phyloP scores from a whole-genome alignment of 2,329 filamentous ascomycete species.

The Didymella pomorum region DNA sequence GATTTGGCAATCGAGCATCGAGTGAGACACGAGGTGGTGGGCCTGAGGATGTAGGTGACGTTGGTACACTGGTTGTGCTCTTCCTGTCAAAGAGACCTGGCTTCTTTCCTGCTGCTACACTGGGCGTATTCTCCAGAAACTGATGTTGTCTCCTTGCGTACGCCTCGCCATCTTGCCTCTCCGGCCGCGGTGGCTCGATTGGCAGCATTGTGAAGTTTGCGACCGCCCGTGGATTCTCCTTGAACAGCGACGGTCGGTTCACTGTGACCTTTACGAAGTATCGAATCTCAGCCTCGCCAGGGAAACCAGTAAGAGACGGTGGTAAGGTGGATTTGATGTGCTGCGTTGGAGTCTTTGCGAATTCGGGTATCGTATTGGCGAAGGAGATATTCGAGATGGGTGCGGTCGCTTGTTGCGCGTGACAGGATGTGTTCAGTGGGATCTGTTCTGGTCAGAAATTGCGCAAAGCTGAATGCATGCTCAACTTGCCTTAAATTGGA shows the following conservation, averaged over 20 bases:
- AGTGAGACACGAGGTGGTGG: constrained; percentile 68
- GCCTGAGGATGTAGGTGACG: constrained; percentile 30
- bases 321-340: constrained; percentile 90
- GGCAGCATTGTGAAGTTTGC: constrained; percentile 81
- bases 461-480: not conserved
- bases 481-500: constrained; percentile 75
- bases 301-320: constrained; percentile 86
- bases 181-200: constrained; percentile 83
- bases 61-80: constrained; percentile 35
- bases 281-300: constrained; percentile 84
- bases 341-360: constrained; percentile 56
- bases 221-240: constrained; percentile 79
- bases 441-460: constrained; percentile 43
- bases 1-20: constrained; percentile 86
- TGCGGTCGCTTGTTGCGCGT: constrained; percentile 40
- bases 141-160: constrained; percentile 79
- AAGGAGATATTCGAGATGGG: constrained; percentile 55
- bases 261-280: constrained; percentile 98
- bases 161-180: constrained; percentile 74
- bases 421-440: constrained; percentile 76
- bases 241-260: constrained; percentile 85
- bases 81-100: constrained; percentile 66
- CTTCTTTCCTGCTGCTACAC: constrained; percentile 58
- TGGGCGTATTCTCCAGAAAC: constrained; percentile 55
- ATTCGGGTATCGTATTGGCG: constrained; percentile 53